Evolutionary conservation across 106 monocot species (phyloP).

Genomic region (Cymbidium sinense): DNA sequence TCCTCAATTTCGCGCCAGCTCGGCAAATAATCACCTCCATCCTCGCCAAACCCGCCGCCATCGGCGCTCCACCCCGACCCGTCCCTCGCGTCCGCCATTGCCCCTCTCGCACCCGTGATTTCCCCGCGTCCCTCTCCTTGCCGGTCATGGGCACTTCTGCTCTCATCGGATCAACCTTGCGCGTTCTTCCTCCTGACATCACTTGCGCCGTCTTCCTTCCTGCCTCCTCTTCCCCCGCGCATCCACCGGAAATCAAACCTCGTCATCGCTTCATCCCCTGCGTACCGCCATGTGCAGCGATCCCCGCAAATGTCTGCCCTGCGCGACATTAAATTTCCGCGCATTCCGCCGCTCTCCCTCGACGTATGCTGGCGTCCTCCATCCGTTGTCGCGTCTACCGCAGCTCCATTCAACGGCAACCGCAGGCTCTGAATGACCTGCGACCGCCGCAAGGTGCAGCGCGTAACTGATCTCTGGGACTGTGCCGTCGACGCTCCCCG

Average conservation of each 20-base stretch:
- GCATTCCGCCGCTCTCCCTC: constrained; percentile 23
- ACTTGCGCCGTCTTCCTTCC: too few relatives aligned
- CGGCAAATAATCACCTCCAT: constrained; percentile 24
- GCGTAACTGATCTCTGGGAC: constrained; percentile 19
- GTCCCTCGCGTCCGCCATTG: constrained; percentile 29
- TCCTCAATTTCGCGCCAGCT: constrained; percentile 37
- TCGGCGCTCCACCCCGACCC: constrained; percentile 56
- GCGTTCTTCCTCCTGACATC: constrained; percentile 31
- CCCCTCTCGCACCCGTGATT: constrained; percentile 23
- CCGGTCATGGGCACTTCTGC: constrained; percentile 23
- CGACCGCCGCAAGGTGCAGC: constrained; percentile 33
- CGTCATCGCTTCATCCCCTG: too few relatives aligned
- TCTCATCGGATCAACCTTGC: constrained; percentile 25
- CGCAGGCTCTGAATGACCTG: constrained; percentile 28
- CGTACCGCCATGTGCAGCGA: too few relatives aligned
- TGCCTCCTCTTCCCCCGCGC: too few relatives aligned
- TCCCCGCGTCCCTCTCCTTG: constrained; percentile 32
- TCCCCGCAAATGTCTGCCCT: too few relatives aligned
- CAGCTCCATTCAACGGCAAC: constrained; percentile 28
- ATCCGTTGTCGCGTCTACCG: constrained; percentile 22
- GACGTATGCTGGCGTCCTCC: constrained; percentile 34
- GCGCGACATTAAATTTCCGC: constrained; percentile 24
- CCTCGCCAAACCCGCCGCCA: constrained; percentile 48
- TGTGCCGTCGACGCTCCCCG: constrained; percentile 21
- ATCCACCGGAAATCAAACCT: too few relatives aligned